These are phyloP conservation scores for Larix kaempferi DNA, from an alignment of 75 land plant species.

Conservation along the genomic window DNA sequence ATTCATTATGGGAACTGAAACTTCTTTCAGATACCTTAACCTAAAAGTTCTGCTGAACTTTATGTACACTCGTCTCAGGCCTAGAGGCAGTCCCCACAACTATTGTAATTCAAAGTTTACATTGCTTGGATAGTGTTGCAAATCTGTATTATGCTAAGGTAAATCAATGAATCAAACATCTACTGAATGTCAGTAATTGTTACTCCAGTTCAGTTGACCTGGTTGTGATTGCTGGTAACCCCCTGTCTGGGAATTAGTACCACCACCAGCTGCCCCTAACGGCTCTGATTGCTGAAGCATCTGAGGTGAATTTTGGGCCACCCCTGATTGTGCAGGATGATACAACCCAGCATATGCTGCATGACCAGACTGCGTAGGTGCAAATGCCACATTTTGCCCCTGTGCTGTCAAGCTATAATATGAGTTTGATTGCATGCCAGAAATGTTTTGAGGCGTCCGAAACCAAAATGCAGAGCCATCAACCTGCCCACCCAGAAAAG, in stretches of 20 bases:
- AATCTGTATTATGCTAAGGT: conserved; percentile 1
- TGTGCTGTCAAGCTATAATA: conserved; percentile 70
- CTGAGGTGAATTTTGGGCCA: conserved; percentile 62
- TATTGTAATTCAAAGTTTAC: neutral
- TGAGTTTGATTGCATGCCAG: conserved; percentile 56
- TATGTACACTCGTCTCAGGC: conserved; percentile 17
- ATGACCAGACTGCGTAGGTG: conserved; percentile 69
- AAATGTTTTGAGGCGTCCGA: conserved; percentile 60
- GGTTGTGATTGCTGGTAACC: conserved; percentile 80
- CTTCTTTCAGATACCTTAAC: conserved; percentile 2
- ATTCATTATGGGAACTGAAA: neutral
- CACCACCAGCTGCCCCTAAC: conserved; percentile 60
- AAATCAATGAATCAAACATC: conserved; percentile 1
- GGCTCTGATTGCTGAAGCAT: conserved; percentile 84
- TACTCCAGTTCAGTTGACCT: conserved; percentile 57
- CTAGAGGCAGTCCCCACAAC: conserved; percentile 14
- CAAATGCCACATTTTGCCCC: conserved; percentile 68
- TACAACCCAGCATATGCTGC: conserved; percentile 56
- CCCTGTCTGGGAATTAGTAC: conserved; percentile 47
- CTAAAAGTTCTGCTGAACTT: conserved; percentile 14
- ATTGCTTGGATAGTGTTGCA: conserved; percentile 1
- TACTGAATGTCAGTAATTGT: conserved; percentile 34
- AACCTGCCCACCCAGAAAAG: conserved; percentile 39
- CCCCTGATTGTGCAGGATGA: conserved; percentile 58
- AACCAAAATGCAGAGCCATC: conserved; percentile 83